Base-by-base conservation (phyloP, 768 basidiomycete species). In the Podaxis sp. region DNA sequence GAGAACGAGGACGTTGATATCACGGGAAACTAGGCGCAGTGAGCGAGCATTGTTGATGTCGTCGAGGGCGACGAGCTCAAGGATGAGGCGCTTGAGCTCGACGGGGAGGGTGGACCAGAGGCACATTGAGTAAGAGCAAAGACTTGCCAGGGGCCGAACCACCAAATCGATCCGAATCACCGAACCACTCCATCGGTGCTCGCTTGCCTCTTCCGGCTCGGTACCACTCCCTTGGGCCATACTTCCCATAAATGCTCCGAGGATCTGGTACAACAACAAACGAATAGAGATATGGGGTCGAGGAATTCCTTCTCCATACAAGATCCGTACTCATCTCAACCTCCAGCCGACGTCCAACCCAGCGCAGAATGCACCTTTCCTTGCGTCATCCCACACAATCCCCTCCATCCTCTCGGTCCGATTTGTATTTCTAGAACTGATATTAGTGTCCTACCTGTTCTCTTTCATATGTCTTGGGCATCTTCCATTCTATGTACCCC, bases 1-100 rank as follows among this genome's bases (percentile, higher is more conserved):
- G 9, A 77, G 70, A 33, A 76, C 71, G 59, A 75, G 73, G 37
- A 74, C 57, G 61, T 77, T 77, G 4, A 73, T 70, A 58, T 71
- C 70, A 55, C 69, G 71, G 25, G 72, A 76, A 24, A 77, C 68
- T 15, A 76, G 67, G 8, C 76, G 73, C 29, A 77, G 71, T 7
- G 61, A 36, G 19, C 71, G 67, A 37, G 76, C 76, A 49, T 66
- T 65, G 8, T 64, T 51, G 33, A 59, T 36, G 62, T 68, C 68
- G 9, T 60, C 67, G 25, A 67, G 61, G 6, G 76, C 74, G 33
- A 73, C 57, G 57, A 71, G 66, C 11, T 75, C 60, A 4, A 76
- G 55, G 29, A 76, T 74, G 66, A 77, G 74, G 22, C 72, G 68
- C 33, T 74, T 69, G 5, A 76, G 69, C 65, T 78, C 76, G 12